Conservation (phyloP, 1,284 basidiomycete genomes). For the Papiliotrema flavescens region DNA sequence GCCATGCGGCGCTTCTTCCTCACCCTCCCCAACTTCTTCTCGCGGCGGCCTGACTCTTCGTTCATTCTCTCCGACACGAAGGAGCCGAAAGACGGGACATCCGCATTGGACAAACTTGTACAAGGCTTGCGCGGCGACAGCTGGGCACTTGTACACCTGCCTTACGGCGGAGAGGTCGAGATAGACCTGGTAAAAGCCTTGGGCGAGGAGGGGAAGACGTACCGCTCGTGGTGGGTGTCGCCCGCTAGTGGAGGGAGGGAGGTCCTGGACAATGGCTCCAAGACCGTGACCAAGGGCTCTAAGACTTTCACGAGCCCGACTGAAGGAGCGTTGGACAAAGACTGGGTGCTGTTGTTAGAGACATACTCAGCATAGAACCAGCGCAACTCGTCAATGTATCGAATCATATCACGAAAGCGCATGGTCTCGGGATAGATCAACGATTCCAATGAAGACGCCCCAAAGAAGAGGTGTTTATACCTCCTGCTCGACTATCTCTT, state of each 20-base stretch:
- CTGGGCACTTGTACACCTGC: slow-evolving; percentile 17
- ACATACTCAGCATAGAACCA: background rate
- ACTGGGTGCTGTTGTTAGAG: slow-evolving; percentile 4
- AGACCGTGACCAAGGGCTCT: background rate
- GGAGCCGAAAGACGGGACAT: slow-evolving; percentile 2
- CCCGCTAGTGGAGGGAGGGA: slow-evolving; percentile 6
- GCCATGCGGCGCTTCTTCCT: slow-evolving; percentile 8
- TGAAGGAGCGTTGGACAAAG: background rate
- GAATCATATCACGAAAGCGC: too few species aligned
- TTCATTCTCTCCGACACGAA: slow-evolving; percentile 16
- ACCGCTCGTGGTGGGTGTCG: slow-evolving; percentile 11
- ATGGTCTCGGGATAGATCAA: too few species aligned
- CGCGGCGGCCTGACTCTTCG: slow-evolving; percentile 10
- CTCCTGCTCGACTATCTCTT: too few species aligned
- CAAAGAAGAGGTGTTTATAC: too few species aligned
- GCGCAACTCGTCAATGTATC: too few species aligned
- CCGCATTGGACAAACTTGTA: slow-evolving; percentile 9
- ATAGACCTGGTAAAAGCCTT: slow-evolving; percentile 10
- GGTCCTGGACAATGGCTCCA: background rate
- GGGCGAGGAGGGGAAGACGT: background rate
- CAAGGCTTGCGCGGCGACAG: slow-evolving; percentile 6
- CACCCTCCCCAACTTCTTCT: slow-evolving; percentile 11
- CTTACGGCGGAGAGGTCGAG: slow-evolving; percentile 10
- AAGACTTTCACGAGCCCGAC: slow-evolving; percentile 1
- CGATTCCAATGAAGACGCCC: too few species aligned